phyloP scores from a whole-genome alignment of 1,139 yeast species.

The Lodderomyces theae region DNA sequence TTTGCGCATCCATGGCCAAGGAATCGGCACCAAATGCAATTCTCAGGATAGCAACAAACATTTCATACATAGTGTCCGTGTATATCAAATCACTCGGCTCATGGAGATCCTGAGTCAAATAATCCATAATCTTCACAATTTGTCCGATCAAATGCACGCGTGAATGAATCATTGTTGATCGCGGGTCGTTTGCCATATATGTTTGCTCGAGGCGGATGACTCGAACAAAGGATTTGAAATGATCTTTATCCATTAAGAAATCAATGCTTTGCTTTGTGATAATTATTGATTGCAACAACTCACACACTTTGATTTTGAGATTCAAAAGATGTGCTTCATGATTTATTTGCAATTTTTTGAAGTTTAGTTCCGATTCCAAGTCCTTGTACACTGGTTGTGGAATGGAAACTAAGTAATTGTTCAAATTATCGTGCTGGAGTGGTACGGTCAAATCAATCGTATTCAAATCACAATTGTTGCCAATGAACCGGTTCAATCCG shows the following conservation, averaged over 20 bases:
- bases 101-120: slow-evolving; percentile 28
- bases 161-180: slow-evolving; percentile 39
- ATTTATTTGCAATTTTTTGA: slow-evolving; percentile 6
- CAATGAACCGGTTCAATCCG: slow-evolving; percentile 54
- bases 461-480: slow-evolving; percentile 45
- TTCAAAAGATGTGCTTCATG: slow-evolving; percentile 46
- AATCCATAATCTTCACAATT: slow-evolving; percentile 31
- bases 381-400: slow-evolving; percentile 30
- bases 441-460: slow-evolving; percentile 36
- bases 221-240: slow-evolving; percentile 44
- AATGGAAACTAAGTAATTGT: slow-evolving; percentile 24
- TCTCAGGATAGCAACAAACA: slow-evolving; percentile 52
- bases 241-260: slow-evolving; percentile 33
- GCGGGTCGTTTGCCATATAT: slow-evolving; percentile 43
- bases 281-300: slow-evolving; percentile 43
- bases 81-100: slow-evolving; percentile 34
- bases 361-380: neutral
- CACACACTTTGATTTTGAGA: slow-evolving; percentile 40
- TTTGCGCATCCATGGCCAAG: slow-evolving; percentile 34
- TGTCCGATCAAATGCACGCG: slow-evolving; percentile 45
- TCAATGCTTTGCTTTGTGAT: slow-evolving; percentile 29
- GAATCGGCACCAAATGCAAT: slow-evolving; percentile 55
- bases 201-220: slow-evolving; percentile 54
- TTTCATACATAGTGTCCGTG: slow-evolving; percentile 45
- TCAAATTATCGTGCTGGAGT: slow-evolving; percentile 21